phyloP scores from a whole-genome alignment of 208 protist species.

The Trypanosoma vivax region DNA sequence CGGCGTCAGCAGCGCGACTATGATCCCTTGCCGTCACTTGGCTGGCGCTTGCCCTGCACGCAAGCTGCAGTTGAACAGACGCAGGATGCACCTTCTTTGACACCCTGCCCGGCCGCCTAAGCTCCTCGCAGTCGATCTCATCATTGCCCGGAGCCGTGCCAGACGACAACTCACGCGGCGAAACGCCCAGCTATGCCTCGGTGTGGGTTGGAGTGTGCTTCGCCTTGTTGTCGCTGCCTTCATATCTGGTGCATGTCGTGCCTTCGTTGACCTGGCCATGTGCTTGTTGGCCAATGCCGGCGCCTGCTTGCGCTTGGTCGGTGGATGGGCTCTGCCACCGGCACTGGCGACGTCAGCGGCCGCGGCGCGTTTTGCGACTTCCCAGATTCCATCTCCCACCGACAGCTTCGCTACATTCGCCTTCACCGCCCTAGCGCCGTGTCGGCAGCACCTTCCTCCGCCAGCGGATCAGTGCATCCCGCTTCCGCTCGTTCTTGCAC shows the following conservation, averaged over 20 bases:
- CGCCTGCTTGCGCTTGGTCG: no score
- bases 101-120: neutral
- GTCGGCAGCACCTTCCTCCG: neutral
- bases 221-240: neutral
- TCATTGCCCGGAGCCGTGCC: neutral
- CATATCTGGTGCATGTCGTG: neutral
- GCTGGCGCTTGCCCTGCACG: conserved; percentile 4
- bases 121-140: neutral
- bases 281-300: neutral
- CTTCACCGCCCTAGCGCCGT: neutral
- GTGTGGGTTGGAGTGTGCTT: neutral
- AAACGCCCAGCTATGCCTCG: neutral
- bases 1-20: no score
- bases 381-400: neutral
- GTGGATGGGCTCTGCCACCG: no score
- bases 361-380: conserved; percentile 4
- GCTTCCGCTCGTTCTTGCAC: no score
- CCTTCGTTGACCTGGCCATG: neutral
- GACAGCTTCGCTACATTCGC: neutral
- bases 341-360: neutral
- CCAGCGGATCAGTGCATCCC: no score
- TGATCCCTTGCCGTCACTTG: conserved; percentile 15
- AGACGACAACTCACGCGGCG: neutral
- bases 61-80: conserved; percentile 21
- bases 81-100: no score